Evolutionary conservation across 768 basidiomycete genomes (phyloP).

Genomic region (Lactifluus volemus): DNA sequence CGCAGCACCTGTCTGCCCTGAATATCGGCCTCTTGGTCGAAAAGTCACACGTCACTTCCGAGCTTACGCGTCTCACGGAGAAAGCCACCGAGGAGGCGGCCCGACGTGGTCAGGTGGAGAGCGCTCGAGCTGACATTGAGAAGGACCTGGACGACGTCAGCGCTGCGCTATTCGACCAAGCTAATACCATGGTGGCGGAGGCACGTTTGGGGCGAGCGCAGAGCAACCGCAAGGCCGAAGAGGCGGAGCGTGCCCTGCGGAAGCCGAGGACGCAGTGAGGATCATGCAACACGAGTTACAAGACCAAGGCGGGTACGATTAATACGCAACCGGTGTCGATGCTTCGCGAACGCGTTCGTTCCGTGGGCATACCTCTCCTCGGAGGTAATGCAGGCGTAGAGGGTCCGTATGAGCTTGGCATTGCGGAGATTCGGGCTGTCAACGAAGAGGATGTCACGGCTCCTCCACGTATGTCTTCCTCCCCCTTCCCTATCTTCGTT

Average conservation of each 20-base stretch:
- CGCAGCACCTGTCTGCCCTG: conserved; percentile 80
- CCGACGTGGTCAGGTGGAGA: conserved; percentile 83
- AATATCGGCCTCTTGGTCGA: conserved; percentile 92
- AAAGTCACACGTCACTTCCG: conserved; percentile 78
- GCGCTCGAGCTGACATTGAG: conserved; percentile 75
- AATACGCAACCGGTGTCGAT: conserved; percentile 66
- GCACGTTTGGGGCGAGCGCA: conserved; percentile 59
- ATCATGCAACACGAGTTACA: conserved; percentile 20
- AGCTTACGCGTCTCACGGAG: conserved; percentile 90
- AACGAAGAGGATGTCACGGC: conserved; percentile 56
- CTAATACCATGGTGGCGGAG: conserved; percentile 95
- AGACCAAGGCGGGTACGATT: conserved; percentile 64
- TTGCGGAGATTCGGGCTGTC: conserved; percentile 75
- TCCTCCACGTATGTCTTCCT: conserved; percentile 24
- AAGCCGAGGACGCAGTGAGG: conserved; percentile 81
- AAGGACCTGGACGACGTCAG: conserved; percentile 93
- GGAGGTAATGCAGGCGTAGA: conserved; percentile 69
- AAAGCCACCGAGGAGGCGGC: conserved; percentile 95
- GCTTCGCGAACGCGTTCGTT: conserved; percentile 64
- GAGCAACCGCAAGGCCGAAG: conserved; percentile 67
- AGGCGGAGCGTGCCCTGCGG: conserved; percentile 69
- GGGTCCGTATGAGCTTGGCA: conserved; percentile 74
- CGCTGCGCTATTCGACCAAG: conserved; percentile 81
- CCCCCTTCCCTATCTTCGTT: background rate
- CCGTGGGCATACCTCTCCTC: conserved; percentile 79